Evolutionary conservation across 495 filamentous ascomycete species (phyloP).

Genomic region (Viridothelium virens): DNA sequence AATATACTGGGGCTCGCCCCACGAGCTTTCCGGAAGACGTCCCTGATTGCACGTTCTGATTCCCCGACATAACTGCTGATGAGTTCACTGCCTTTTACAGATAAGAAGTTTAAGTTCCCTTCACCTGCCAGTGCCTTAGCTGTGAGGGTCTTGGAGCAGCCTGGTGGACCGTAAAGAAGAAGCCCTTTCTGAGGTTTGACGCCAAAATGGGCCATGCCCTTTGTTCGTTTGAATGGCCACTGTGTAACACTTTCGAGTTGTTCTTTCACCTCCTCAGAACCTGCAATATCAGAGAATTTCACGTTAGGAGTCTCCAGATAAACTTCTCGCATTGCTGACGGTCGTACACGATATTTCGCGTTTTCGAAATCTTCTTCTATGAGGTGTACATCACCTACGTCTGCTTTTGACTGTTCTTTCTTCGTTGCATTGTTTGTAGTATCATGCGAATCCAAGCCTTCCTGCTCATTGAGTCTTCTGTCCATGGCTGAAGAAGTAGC

Average conservation of each 20-base stretch:
- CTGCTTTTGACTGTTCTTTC: constrained; percentile 5
- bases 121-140: constrained; percentile 91
- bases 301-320: constrained; percentile 82
- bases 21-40: constrained; percentile 80
- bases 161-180: constrained; percentile 87
- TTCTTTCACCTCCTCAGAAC: constrained; percentile 72
- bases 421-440: neutral
- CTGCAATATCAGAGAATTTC: constrained; percentile 83
- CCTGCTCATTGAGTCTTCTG: neutral
- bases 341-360: constrained; percentile 54
- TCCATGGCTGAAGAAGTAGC: constrained; percentile 12
- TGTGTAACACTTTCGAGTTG: constrained; percentile 56
- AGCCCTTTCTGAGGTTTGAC: constrained; percentile 71
- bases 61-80: constrained; percentile 98
- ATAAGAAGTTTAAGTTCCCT: constrained; percentile 86
- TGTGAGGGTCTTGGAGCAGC: constrained; percentile 91
- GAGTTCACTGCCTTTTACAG: constrained; percentile 92
- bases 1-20: constrained; percentile 86
- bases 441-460: constrained; percentile 17
- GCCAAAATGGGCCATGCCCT: constrained; percentile 51
- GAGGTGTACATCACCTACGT: constrained; percentile 6
- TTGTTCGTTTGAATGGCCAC: constrained; percentile 58
- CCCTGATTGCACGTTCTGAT: constrained; percentile 79
- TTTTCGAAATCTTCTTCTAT: constrained; percentile 46
- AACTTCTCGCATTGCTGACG: constrained; percentile 84